Base-by-base conservation (phyloP, 2,329 filamentous ascomycete species). In the Paraphaeosphaeria minitans region DNA sequence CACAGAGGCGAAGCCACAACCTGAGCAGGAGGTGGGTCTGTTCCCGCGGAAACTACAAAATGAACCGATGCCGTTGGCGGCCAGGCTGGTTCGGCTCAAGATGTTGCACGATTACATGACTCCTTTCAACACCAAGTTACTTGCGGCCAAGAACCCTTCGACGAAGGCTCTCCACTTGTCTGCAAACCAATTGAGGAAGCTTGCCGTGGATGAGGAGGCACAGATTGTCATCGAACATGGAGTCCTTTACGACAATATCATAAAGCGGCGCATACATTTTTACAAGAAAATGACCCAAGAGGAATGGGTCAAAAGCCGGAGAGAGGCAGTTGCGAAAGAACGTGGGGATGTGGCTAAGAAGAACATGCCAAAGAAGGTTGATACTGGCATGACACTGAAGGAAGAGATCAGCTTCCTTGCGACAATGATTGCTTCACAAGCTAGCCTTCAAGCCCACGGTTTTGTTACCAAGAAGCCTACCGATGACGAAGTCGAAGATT, bases 121-220 rank as follows among this genome's bases (percentile, higher is more conserved):
- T n/a, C 83, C 88, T 4, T 82, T 93, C 9, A 93, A 94, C 69
- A 78, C 82, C 14, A 85, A 87, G 64, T 74, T 90, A 2, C 80
- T 80, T 50, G 86, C 84, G 56, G 80, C 80, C 45, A 78, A 77
- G 29, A 82, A 81, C 33, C 75, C 80, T 13, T 77, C 82, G 7
- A 83, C 85, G 21, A 78, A 81, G 43, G 77, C 80, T n/a, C 78
- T 91, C 2, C 69, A 87, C 16, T 74, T 92, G 48, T 84, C 84
- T 1, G 81, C 86, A 1, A 87, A 91, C 69, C 84, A 88, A 47
- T 80, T 93, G 22, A 89, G 93, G 61, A 85, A 84, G 64, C 81
- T 86, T 60, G 86, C 87, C 0, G 79, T 94, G 1, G 89, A 94
- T 65, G 87, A 93, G 60, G 96, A 99, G 77, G 88, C 96, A 72